Conservation (phyloP, 164 flowering plant genomes). For the Sextonia rubra region DNA sequence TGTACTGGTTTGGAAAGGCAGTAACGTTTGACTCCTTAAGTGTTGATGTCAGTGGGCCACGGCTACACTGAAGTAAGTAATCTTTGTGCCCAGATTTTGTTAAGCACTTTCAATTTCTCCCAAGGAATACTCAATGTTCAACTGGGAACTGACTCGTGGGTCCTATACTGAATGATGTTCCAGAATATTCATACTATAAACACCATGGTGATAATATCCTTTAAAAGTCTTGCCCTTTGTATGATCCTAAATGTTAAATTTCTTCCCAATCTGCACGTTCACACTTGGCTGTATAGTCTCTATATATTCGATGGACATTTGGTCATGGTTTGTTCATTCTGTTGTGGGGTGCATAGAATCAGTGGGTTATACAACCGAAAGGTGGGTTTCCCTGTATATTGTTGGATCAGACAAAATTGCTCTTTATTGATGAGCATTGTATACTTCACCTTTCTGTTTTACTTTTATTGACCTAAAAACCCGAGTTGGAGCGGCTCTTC, state of each 20-base stretch:
- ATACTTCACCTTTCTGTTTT: constrained; percentile 19
- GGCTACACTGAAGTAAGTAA: constrained; percentile 49
- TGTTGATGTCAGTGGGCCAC: constrained; percentile 29
- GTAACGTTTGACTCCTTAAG: constrained; percentile 33
- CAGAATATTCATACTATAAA: too few species aligned
- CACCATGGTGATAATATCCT: too few species aligned
- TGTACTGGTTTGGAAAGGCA: not conserved
- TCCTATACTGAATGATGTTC: too few species aligned
- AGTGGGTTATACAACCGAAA: not conserved
- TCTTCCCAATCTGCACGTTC: not conserved
- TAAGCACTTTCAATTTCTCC: constrained; percentile 25
- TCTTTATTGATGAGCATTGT: constrained; percentile 10
- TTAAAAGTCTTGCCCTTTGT: not conserved
- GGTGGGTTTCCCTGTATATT: not conserved
- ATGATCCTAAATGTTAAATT: not conserved
- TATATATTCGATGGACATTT: not conserved
- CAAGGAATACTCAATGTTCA: not conserved
- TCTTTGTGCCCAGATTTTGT: constrained; percentile 20
- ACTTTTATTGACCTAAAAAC: constrained; percentile 15
- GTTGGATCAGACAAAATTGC: not conserved
- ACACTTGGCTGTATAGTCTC: not conserved
- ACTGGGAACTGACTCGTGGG: not conserved
- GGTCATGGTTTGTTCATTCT: not conserved
- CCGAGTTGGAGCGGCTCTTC: constrained; percentile 24
- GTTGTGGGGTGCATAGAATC: not conserved